Percentiles rank a stretch among this genome's conserved stretches.
Conservation (phyloP, 169 alveolate species). For the Perkinsus chesapeaki region DNA sequence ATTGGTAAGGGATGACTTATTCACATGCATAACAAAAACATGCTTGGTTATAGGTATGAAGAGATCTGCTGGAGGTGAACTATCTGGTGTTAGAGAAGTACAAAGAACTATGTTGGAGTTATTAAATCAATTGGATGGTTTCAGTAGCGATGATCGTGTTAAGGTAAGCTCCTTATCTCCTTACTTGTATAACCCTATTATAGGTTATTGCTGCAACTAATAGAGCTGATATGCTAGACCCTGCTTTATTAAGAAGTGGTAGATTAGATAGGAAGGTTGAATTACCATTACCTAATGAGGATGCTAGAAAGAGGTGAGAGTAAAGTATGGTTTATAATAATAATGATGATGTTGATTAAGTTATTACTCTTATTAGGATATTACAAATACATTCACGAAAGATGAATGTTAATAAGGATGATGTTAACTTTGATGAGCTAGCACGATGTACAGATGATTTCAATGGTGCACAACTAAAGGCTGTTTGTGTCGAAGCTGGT, state of each 20-base stretch:
- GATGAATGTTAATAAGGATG: slow-evolving; percentile 94
- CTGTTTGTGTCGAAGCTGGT: slow-evolving; percentile 98
- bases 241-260: slow-evolving; percentile 97
- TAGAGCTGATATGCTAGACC: slow-evolving; percentile 97
- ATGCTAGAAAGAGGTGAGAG: slow-evolving; percentile 41
- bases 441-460: slow-evolving; percentile 96
- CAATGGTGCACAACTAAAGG: slow-evolving; percentile 84
- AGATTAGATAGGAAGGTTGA: slow-evolving; percentile 98
- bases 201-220: slow-evolving; percentile 96
- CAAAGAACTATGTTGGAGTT: slow-evolving; percentile 98
- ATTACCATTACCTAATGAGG: slow-evolving; percentile 98
- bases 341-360: neutral
- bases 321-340: neutral
- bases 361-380: slow-evolving; percentile 85
- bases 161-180: slow-evolving; percentile 39
- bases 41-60: slow-evolving; percentile 34
- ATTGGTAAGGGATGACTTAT: slow-evolving; percentile 81
- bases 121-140: slow-evolving; percentile 92
- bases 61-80: slow-evolving; percentile 78
- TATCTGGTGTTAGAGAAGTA: slow-evolving; percentile 96
- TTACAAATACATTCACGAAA: slow-evolving; percentile 95
- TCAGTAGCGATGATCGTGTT: slow-evolving; percentile 78
- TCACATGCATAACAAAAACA: neutral
- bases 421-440: slow-evolving; percentile 88
- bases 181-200: slow-evolving; percentile 10